These are phyloP conservation scores for Zizania palustris DNA, from an alignment of 202 grass and related monocot species.

Conservation along the genomic window DNA sequence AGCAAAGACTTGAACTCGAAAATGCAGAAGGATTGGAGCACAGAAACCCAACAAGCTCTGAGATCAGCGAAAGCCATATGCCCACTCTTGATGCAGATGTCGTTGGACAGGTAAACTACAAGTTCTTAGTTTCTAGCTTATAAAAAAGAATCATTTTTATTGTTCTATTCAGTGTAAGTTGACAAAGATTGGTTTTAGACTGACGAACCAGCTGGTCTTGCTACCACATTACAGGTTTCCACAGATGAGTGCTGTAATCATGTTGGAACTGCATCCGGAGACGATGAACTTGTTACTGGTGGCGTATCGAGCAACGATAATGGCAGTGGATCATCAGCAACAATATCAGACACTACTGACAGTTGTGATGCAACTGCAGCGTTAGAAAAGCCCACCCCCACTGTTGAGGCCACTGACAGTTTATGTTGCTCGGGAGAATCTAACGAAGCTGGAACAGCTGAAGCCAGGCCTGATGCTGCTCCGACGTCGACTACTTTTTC, in stretches of 20 bases:
- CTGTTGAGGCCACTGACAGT: neutral
- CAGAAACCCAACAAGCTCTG: too few relatives aligned
- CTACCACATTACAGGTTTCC: conserved; percentile 42
- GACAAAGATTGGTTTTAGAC: neutral
- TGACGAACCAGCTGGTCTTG: conserved; percentile 22
- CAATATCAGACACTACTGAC: conserved; percentile 5
- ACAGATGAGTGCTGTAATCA: too few relatives aligned
- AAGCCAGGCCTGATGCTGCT: conserved; percentile 2
- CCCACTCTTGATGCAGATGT: conserved; percentile 34
- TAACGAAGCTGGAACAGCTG: conserved; percentile 26
- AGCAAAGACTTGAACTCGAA: neutral
- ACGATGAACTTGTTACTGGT: conserved; percentile 21
- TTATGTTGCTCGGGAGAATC: conserved; percentile 19
- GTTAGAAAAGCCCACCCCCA: conserved; percentile 19
- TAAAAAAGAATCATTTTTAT: neutral
- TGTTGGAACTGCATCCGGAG: conserved; percentile 24
- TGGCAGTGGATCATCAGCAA: conserved; percentile 16
- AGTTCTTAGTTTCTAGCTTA: conserved; percentile 9
- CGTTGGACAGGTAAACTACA: conserved; percentile 53
- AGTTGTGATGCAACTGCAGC: conserved; percentile 14
- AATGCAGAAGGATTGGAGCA: neutral
- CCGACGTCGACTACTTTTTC: conserved; percentile 16
- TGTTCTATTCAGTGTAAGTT: conserved; percentile 17
- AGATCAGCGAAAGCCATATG: conserved; percentile 29
- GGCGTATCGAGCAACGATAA: conserved; percentile 30